Evolutionary conservation across 2,329 filamentous ascomycete species (phyloP).

Genomic region (Alternaria brassicicola): DNA sequence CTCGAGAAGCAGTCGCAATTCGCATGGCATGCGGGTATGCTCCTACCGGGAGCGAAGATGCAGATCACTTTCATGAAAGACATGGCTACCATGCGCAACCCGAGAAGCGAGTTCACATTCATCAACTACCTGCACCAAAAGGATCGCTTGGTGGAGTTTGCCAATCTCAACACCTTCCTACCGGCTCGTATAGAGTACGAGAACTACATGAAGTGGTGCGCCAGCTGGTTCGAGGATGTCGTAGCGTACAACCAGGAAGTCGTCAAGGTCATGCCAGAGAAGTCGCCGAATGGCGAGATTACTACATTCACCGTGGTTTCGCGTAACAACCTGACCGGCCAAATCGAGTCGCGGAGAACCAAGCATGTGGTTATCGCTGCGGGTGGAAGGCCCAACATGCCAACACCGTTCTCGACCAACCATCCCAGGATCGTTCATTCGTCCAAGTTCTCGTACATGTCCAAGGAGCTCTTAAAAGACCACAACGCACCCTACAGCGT

Average conservation of each 20-base stretch:
- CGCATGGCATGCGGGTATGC: constrained; percentile 94
- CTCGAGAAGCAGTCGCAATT: constrained; percentile 84
- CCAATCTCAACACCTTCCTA: constrained; percentile 86
- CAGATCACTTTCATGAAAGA: constrained; percentile 98
- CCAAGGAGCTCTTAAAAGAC: constrained; percentile 65
- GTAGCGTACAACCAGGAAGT: constrained; percentile 83
- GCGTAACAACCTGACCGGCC: constrained; percentile 64
- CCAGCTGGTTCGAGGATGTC: constrained; percentile 73
- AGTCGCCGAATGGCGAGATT: constrained; percentile 58
- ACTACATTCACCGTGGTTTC: constrained; percentile 72
- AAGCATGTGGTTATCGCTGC: constrained; percentile 74
- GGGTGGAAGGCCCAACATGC: constrained; percentile 73
- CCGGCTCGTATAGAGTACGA: constrained; percentile 89
- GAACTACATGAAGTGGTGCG: constrained; percentile 94
- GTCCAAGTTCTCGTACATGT: constrained; percentile 76
- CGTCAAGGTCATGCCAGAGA: constrained; percentile 69
- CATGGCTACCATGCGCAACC: constrained; percentile 85
- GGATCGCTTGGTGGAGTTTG: constrained; percentile 83
- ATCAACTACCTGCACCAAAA: constrained; percentile 89
- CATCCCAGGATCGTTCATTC: constrained; percentile 84
- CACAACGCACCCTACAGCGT: constrained; percentile 68
- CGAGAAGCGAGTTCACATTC: constrained; percentile 90
- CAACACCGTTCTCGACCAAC: constrained; percentile 69
- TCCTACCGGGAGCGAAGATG: constrained; percentile 92
- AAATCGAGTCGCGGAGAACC: constrained; percentile 59